Evolutionary conservation across 257 asterid genomes (phyloP), one percentile per base, ranked within the genome.

Genomic region (Schizonepeta tenuifolia): DNA sequence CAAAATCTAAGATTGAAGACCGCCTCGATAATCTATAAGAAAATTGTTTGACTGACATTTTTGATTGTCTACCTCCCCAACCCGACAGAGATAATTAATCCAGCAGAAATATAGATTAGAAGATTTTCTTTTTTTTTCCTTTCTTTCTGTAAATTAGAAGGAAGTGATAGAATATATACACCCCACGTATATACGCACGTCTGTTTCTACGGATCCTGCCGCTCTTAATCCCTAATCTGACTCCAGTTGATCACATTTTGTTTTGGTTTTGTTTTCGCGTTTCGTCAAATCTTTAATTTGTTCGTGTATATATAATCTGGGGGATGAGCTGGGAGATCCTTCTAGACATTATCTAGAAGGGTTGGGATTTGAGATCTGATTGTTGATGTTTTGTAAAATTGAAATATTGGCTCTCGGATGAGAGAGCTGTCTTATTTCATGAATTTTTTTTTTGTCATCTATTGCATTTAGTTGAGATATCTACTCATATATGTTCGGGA

Each of bases 311-410:
- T 74, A 64, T n/a, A 50, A 60, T 58, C 58, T 59, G 74, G 82
- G 79, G 46, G 75, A 75, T 78, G 85, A 84, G 92, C 86, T 87
- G 77, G 76, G 87, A 75, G 87, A 83, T 82, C 86, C 87, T 83
- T 82, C 89, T 83, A 80, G 89, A 73, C 54, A 41, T 22, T 58
- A 83, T 81, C 89, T 87, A 83, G 90, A 84, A 84, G 88, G 89
- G 86, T 84, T 80, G 76, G 69, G 77, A 57, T 76, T 77, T 83
- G 77, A 83, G 96, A 89, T 89, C 96, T 83, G 89, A 76, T 82
- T 73, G 81, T 65, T 58, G 81, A 68, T 81, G 80, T 71, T 74
- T 44, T 77, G 78, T 67, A 81, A 71, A 86, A 77, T 73, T 74
- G 70, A 70, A 72, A 68, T 70, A 24, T 72, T 72, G 76, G 83